Base-by-base conservation (phyloP, 805 yeast genomes). In the Candida sanyiensis region DNA sequence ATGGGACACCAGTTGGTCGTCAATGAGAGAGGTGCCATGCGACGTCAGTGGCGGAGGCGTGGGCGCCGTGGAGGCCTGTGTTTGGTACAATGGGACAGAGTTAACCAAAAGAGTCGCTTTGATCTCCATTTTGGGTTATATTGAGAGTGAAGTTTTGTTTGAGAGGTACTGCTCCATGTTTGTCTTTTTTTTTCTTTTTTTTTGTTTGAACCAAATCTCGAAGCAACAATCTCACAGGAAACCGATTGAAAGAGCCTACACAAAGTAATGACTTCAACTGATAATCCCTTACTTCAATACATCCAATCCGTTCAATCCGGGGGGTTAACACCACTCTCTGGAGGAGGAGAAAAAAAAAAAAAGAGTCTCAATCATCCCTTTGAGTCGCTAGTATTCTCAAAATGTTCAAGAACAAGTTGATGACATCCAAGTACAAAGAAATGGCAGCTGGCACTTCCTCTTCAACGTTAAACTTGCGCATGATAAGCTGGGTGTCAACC, bases 391-490 rank as follows among this genome's bases (percentile, higher is more conserved):
- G 62, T 28, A 86, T 71, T 45, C 94, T 69, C 56, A 87, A 70
- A 44, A 88, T 78, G 61, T 75, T 77, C 47, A 87, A 58, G 66
- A 87, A 88, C 62, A 87, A 69, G 62, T 87, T 87, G 61, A 88
- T 67, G 33, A 86, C 74, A 57, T 87, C 96, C 67, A 87, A 70
- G 58, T 88, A 87, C 45, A 88, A 69, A 49, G 75, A 64, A 55
- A 88, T 77, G 12, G 90, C 77, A 37, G 94, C 90, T 28, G 77
- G 72, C n/a, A 87, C 72, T 53, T 85, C 95, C 49, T 88, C 95
- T 49, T 87, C 96, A 30, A 87, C 79, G 52, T 80, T 81, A 49
- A 69, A 77, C 40, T 75, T 77, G 54, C 81, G 77, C 77, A 87
- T 72, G 40, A 87, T 75, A 49, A 76, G 58, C 60, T 87, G 95